Percentiles rank a stretch among this genome's conserved stretches.
Conservation (phyloP, 2,329 filamentous ascomycete genomes). For the Diaporthe longicolla region DNA sequence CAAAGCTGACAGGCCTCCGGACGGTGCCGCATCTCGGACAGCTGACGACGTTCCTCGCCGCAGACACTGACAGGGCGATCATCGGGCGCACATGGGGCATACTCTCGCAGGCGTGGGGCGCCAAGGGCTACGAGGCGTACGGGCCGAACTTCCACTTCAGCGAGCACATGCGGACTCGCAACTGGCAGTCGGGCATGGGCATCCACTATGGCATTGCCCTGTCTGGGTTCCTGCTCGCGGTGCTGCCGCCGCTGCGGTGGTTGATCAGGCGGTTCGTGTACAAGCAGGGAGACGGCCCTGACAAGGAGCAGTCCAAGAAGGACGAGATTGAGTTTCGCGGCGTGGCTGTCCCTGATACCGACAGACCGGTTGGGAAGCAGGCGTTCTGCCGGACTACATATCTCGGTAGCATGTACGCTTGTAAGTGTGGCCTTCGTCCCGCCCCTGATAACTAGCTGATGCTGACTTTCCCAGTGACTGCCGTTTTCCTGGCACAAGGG, state of each 20-base stretch:
- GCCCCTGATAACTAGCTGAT: conserved; percentile 5
- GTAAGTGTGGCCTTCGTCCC: conserved; percentile 58
- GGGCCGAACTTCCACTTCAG: conserved; percentile 73
- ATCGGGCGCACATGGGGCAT: conserved; percentile 76
- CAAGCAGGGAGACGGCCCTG: conserved; percentile 69
- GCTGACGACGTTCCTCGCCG: conserved; percentile 67
- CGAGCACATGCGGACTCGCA: conserved; percentile 67
- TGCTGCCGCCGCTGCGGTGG: conserved; percentile 61
- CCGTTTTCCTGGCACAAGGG: conserved; percentile 72
- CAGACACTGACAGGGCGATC: conserved; percentile 64
- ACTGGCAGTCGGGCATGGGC: conserved; percentile 63
- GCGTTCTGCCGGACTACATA: conserved; percentile 70
- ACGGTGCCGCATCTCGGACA: conserved; percentile 67
- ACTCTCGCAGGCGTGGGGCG: conserved; percentile 55
- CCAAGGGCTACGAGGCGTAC: conserved; percentile 65
- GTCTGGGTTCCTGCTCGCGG: conserved; percentile 59
- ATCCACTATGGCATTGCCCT: conserved; percentile 65
- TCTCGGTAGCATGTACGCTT: conserved; percentile 74
- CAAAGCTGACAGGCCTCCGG: conserved; percentile 65
- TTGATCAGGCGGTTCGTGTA: conserved; percentile 60
- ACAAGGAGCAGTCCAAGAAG: conserved; percentile 66
- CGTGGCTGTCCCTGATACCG: conserved; percentile 72
- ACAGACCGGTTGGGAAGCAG: conserved; percentile 57
- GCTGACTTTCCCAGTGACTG: conserved; percentile 68
- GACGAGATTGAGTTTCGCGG: conserved; percentile 76